Evolutionary conservation across 768 basidiomycete genomes (phyloP), one percentile per base, ranked within the genome.

Genomic region (Strobilomyces confusus): DNA sequence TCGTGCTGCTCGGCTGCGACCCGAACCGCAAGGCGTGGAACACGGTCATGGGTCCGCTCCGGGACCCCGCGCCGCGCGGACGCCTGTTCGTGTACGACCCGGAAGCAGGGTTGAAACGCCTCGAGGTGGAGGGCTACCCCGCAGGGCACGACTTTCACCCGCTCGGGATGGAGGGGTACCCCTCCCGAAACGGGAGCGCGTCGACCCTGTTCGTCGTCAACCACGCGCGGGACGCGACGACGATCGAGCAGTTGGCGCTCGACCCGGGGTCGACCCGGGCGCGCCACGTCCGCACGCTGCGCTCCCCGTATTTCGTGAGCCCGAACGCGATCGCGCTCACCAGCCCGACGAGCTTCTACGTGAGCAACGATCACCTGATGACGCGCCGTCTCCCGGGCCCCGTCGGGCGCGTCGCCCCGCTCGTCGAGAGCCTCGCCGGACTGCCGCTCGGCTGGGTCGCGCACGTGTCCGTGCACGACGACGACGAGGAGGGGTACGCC

Each of bases 41-140:
- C 63, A 88, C 87, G 8, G 87, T 77, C 43, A 82, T 86, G 82
- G 88, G 88, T 0, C 87, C 88, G 7, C 63, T 90, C 45, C 66
- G 56, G 1, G 69, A 87, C 59, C 84, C 87, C 2, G 60, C 69
- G 5, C 80, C 82, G 5, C 76, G 66, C n/a, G 88, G 85, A 0
- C 71, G 75, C 4, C 70, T 90, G 22, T 90, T 87, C 79, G 44
- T 87, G 5, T 79, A 84, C 59, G 64, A 67, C 52, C 26, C 25
- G 8, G 61, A 57, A 9, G 34, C 58, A 11, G 58, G 64, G 40
- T 68, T 77, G 1, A 70, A 72, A 22, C 77, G 72, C 13, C 58
- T 86, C 33, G 57, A 69, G 1, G 61, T 89, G 32, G 62, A 70
- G 19, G 75, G 75, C 7, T 88, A 82, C 59, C 88, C 87, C 1